These are phyloP conservation scores for Neopestalotiopsis sp. DNA, from an alignment of 2,329 filamentous ascomycete genomes.

Conservation along the genomic window DNA sequence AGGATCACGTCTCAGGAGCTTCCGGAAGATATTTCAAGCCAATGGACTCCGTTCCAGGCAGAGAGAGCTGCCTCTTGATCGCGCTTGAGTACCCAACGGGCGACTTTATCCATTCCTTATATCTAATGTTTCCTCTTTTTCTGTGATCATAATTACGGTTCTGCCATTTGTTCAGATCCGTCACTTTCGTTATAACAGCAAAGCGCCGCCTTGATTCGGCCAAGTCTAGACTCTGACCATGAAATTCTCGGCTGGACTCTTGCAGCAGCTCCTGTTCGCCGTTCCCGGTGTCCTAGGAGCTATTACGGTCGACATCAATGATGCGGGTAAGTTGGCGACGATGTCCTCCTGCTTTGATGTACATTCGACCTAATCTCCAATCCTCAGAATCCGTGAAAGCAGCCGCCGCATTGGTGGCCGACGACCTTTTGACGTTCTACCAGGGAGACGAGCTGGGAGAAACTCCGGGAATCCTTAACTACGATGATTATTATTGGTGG, in stretches of 20 bases:
- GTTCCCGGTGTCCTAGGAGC: constrained; percentile 3
- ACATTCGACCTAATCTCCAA: constrained; percentile 12
- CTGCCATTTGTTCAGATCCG: no score
- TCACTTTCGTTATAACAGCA: neutral
- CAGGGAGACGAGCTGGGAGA: constrained; percentile 27
- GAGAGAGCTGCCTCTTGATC: no score
- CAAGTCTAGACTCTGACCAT: neutral
- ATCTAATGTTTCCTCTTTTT: no score
- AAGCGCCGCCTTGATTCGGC: neutral
- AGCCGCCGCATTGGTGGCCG: constrained; percentile 32
- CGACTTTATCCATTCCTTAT: no score
- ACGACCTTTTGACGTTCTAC: constrained; percentile 35
- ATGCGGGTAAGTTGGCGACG: neutral
- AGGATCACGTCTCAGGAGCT: neutral
- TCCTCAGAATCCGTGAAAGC: constrained; percentile 32
- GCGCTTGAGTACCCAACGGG: no score
- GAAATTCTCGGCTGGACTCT: neutral
- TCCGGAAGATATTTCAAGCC: neutral
- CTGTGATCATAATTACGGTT: no score
- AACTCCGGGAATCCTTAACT: constrained; percentile 29
- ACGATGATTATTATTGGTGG: constrained; percentile 54
- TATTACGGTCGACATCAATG: constrained; percentile 10
- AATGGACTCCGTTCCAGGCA: no score
- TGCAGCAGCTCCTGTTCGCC: constrained; percentile 4
- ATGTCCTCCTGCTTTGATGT: neutral